Evolutionary conservation across 495 filamentous ascomycete genomes (phyloP).

Genomic region (Neurospora cerealis): DNA sequence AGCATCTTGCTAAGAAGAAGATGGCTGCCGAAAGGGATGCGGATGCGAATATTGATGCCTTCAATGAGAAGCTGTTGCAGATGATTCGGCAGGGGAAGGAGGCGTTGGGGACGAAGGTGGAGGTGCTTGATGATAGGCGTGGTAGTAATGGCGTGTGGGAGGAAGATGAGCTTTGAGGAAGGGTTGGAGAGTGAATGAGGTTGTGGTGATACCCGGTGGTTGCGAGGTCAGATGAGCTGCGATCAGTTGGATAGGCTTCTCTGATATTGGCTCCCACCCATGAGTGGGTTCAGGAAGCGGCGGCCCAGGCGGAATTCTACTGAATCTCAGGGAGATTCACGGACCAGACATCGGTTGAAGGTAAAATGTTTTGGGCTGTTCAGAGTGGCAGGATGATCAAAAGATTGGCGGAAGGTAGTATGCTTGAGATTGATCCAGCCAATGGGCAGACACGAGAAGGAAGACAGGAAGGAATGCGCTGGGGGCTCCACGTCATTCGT

Average conservation of each 20-base stretch:
- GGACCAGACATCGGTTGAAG: neutral
- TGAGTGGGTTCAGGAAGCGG: neutral
- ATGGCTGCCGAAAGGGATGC: constrained; percentile 64
- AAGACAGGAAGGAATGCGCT: neutral
- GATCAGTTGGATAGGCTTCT: neutral
- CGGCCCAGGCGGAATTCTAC: neutral
- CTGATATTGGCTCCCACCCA: neutral
- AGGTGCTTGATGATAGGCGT: constrained; percentile 53
- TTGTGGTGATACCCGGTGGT: neutral
- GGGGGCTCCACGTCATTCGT: neutral
- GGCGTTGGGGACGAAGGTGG: constrained; percentile 70
- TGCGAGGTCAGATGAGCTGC: neutral
- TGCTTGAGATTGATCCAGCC: neutral
- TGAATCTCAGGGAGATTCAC: neutral
- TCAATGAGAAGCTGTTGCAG: constrained; percentile 66
- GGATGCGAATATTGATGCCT: constrained; percentile 63
- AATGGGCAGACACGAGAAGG: neutral
- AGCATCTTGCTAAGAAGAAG: constrained; percentile 53
- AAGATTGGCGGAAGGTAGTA: neutral
- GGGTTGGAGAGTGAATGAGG: neutral
- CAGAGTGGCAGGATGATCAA: neutral
- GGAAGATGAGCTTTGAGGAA: constrained; percentile 20
- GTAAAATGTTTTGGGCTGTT: neutral
- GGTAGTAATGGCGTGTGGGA: constrained; percentile 22
- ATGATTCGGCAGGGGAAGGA: constrained; percentile 87